Evolutionary conservation across 176 grass and related monocot genomes (phyloP), one percentile per base, ranked within the genome.

Genomic region (Olyra latifolia): DNA sequence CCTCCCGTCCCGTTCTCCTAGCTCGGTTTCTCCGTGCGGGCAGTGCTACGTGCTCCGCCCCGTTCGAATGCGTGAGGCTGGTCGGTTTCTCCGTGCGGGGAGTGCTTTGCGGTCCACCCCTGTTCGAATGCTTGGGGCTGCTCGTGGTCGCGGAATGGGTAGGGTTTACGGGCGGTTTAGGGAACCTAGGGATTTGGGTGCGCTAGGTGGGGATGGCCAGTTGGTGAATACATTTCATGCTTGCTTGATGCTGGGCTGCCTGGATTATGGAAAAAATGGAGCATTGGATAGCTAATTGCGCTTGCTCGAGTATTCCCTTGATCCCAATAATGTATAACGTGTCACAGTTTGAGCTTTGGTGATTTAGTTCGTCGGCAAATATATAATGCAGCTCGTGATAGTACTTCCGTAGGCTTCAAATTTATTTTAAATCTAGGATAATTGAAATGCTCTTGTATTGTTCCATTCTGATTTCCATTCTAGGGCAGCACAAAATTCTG

Each of bases 101-200:
- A 12, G 5, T 4, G 25, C 17, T 38, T 4, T 46, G 66, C 9
- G 29, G 28, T 48, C 67, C 14, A 42, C 14, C 3, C 24, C 32
- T 35, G 43, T 9, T 70, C 13, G 43, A 45, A 25, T 46, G 43
- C 66, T 16, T 30, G 24, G 10, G 10, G 3, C 7, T 20, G 2
- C 19, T 8, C 55, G 11, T 43, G 12, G 49, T 23, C 16, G 39
- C 19, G 43, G 24, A 29, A 16, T 35, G 19, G 8, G 35, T 55
- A 73, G 57, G 83, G 75, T 78, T 85, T 79, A 72, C 12, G 19
- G 7, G 13, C 9, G 39, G 19, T 20, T 67, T 79, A 45, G 23
- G 44, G 17, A 53, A 59, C 56, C 4, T n/a, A 12, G 35, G 32
- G 22, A 43, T 30, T 28, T 8, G 2, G 46, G 30, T 38, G 23